Conservation (phyloP, 805 yeast genomes). For the Scheffersomyces ergatensis region DNA sequence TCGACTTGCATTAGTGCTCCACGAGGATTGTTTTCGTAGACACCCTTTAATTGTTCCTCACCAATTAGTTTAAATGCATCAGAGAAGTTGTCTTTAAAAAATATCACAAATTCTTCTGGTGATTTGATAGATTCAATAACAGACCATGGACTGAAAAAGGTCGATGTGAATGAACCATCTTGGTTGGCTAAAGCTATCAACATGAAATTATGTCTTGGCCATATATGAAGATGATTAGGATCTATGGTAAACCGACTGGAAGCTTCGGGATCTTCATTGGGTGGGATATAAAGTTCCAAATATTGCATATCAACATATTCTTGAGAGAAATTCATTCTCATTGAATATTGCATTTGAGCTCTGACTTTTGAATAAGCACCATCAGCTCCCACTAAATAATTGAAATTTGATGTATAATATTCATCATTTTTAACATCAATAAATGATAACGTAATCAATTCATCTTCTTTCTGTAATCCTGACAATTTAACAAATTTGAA, state of each 20-base stretch:
- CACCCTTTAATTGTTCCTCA: constrained; percentile 44
- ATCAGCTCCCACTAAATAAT: constrained; percentile 78
- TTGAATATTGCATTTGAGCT: constrained; percentile 59
- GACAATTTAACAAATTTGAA: constrained; percentile 52
- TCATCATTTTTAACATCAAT: constrained; percentile 14
- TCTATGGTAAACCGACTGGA: constrained; percentile 49
- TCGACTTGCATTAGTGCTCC: constrained; percentile 76
- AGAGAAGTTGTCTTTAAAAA: constrained; percentile 62
- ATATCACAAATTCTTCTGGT: constrained; percentile 44
- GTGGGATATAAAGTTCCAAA: constrained; percentile 75
- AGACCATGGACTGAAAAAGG: constrained; percentile 81
- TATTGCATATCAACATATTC: constrained; percentile 83
- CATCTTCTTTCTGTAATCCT: constrained; percentile 10
- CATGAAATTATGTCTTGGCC: constrained; percentile 90
- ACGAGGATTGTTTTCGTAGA: constrained; percentile 60
- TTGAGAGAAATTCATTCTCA: constrained; percentile 70
- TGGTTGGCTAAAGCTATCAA: constrained; percentile 82
- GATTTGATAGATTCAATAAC: constrained; percentile 53
- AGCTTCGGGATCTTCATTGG: constrained; percentile 31
- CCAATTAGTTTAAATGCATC: constrained; percentile 77
- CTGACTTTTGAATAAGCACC: constrained; percentile 80
- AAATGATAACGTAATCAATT: constrained; percentile 22
- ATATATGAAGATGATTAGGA: constrained; percentile 81
- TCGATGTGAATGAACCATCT: constrained; percentile 86
- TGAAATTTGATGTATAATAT: constrained; percentile 31